Evolutionary conservation across 129 eudicot genomes (phyloP), one percentile per base, ranked within the genome.

Genomic region (Oenanthe sinensis): DNA sequence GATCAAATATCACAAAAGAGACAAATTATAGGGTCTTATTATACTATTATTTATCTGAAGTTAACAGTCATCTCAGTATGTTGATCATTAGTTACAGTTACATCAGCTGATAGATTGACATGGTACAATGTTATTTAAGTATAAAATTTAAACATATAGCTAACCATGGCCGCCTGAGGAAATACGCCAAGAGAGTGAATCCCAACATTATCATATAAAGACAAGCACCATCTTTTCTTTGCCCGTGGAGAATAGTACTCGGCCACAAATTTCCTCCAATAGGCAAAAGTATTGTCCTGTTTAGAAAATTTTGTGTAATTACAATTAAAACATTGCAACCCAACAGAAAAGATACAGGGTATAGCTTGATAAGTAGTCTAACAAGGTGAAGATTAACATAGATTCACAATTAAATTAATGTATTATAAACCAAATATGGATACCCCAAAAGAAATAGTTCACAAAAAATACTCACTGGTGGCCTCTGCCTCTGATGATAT

Each of bases 181-280:
- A 96, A 96, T 68, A 92, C 97, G 33, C 97, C 97, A 12, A 90
- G 86, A 16, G 99, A 89, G 68, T 96, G 97, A 73, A 92, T 90
- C 43, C 92, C 99, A 24, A 89, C 97, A 70, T 96, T 96, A 80
- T 96, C 97, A 84, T 96, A 96, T 48, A 87, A 75, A 22, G 99
- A 96, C 82, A 96, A 79, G 81, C 99, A 96, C 99, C 99, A 96
- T 80, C 99, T 89, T 89, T 89, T 96, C 88, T 96, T 96, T 68
- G 97, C 97, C 81, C 99, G 97, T 55, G 99, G 97, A 77, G 97
- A 88, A 83, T 88, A 96, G 80, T 96, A 96, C 79, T 96, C 99
- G 0, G 95, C 84, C 58, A 96, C 97, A 74, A 96, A 92, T 77
- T 92, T 96, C 79, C 91, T 89, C 99, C 99, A 96, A 78, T 92